These are phyloP conservation scores for Danielia reshetovae DNA, from an alignment of 805 yeast species.

Conservation along the genomic window DNA sequence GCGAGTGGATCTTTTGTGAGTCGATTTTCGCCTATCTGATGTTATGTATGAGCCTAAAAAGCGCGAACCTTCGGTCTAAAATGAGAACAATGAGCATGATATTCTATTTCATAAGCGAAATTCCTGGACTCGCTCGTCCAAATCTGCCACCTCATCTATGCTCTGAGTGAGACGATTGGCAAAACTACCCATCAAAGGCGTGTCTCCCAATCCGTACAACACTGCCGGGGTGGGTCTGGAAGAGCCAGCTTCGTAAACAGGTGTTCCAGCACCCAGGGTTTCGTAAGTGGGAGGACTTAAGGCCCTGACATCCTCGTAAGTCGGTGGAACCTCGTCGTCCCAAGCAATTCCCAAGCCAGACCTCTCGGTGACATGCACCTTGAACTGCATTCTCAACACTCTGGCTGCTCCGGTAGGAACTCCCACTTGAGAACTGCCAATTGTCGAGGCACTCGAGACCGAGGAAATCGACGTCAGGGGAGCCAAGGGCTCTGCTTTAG, in stretches of 20 bases:
- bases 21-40: no score
- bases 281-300: conserved; percentile 82
- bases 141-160: conserved; percentile 27
- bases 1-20: no score
- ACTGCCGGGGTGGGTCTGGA: conserved; percentile 31
- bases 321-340: conserved; percentile 99
- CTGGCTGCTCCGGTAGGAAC: conserved; percentile 94
- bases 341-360: conserved; percentile 96
- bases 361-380: conserved; percentile 76
- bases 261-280: conserved; percentile 28
- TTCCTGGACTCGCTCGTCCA: conserved; percentile 34
- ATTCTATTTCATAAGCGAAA: conserved; percentile 23
- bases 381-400: conserved; percentile 91
- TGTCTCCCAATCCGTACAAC: conserved; percentile 41
- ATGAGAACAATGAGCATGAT: no score
- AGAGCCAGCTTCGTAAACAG: no score
- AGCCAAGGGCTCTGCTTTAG: conserved; percentile 15
- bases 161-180: conserved; percentile 13
- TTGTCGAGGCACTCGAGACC: conserved; percentile 6
- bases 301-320: conserved; percentile 78
- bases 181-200: conserved; percentile 31
- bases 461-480: conserved; percentile 25
- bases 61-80: no score
- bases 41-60: no score
- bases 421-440: conserved; percentile 35